phyloP scores from a whole-genome alignment of 2,329 filamentous ascomycete genomes.

The Penicillium rolfsii region DNA sequence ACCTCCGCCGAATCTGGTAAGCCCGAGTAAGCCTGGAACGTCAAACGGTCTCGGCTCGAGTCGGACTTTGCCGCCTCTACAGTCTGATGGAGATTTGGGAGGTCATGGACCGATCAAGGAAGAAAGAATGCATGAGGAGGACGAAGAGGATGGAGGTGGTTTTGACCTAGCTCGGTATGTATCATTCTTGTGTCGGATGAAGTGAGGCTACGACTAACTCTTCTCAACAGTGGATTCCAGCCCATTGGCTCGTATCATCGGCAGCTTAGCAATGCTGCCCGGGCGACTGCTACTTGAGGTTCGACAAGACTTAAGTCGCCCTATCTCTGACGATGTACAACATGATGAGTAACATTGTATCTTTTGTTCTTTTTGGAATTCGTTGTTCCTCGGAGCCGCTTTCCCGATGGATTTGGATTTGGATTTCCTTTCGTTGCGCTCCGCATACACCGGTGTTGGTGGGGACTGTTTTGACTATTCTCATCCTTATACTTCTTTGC shows the following conservation, averaged over 20 bases:
- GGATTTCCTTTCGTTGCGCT: conserved; percentile 8
- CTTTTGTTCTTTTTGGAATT: conserved; percentile 2
- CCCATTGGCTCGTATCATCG: conserved; percentile 53
- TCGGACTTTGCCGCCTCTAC: conserved; percentile 37
- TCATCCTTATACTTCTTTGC: conserved; percentile 3
- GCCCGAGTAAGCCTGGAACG: conserved; percentile 49
- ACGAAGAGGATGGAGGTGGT: conserved; percentile 46
- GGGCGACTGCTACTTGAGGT: conserved; percentile 38
- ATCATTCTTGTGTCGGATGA: background rate
- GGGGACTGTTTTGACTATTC: background rate
- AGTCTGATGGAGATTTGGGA: conserved; percentile 35
- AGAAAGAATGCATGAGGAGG: conserved; percentile 38
- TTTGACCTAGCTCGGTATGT: conserved; percentile 54
- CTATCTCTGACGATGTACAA: conserved; percentile 20
- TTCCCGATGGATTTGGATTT: conserved; percentile 7
- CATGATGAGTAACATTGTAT: conserved; percentile 19
- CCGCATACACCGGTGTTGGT: conserved; percentile 29
- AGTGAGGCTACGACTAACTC: conserved; percentile 12
- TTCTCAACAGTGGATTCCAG: conserved; percentile 48
- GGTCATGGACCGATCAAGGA: conserved; percentile 26
- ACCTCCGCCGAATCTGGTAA: conserved; percentile 50
- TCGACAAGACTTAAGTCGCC: background rate
- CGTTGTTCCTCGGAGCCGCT: background rate
- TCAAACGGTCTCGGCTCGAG: conserved; percentile 37
- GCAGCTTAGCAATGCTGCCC: conserved; percentile 45